Conservation (phyloP, 768 basidiomycete genomes). For the Mycena rebaudengoi region DNA sequence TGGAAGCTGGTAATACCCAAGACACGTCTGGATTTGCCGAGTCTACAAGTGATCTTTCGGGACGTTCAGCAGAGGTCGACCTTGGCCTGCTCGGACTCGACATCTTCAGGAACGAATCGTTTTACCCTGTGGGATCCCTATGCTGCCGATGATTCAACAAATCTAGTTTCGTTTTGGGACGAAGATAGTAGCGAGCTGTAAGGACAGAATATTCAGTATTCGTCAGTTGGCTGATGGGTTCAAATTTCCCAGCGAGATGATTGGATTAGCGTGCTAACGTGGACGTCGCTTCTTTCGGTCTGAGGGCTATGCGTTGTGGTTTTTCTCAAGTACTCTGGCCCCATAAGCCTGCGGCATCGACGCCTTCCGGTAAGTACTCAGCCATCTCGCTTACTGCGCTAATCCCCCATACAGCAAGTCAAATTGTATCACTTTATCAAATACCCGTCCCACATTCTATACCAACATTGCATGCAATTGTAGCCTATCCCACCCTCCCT, state of each 20-base stretch:
- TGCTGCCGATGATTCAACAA: background rate
- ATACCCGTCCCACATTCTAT: conserved; percentile 20
- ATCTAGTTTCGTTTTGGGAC: conserved; percentile 31
- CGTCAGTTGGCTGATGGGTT: background rate
- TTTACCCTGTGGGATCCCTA: background rate
- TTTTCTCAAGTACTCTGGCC: too few relatives aligned
- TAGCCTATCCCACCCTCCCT: too few relatives aligned
- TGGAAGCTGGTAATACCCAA: background rate
- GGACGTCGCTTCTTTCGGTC: background rate
- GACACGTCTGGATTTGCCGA: background rate
- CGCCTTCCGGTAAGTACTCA: too few relatives aligned
- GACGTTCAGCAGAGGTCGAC: conserved; percentile 32
- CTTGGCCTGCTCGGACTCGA: conserved; percentile 33
- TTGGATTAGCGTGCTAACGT: conserved; percentile 20
- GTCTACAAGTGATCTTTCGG: conserved; percentile 12
- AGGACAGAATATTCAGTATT: background rate
- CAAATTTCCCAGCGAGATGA: background rate
- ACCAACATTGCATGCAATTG: conserved; percentile 20
- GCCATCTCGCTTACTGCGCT: too few relatives aligned
- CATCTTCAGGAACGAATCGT: conserved; percentile 25
- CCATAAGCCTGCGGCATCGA: too few relatives aligned
- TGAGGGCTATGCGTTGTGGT: too few relatives aligned
- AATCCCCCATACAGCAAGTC: conserved; percentile 1
- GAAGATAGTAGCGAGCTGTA: conserved; percentile 22
- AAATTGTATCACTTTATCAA: conserved; percentile 1